Evolutionary conservation across 768 basidiomycete species (phyloP).

Genomic region (Tricholoma terreum): DNA sequence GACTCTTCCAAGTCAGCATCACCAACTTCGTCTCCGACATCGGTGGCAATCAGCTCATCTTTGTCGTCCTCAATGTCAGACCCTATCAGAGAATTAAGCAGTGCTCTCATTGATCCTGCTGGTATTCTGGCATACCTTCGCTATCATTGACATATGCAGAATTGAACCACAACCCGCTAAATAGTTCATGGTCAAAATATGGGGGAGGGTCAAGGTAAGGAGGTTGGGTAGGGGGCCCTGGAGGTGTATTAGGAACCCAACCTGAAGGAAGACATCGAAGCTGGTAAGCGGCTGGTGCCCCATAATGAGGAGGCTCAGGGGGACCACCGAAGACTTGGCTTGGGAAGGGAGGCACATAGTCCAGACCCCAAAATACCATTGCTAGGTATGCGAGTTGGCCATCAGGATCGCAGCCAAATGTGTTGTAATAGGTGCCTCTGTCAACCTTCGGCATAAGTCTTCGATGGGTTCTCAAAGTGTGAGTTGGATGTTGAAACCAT

Average conservation of each 20-base stretch:
- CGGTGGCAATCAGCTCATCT: too few species aligned
- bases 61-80: too few species aligned
- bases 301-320: background rate
- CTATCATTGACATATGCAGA: too few species aligned
- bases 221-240: background rate
- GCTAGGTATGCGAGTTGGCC: background rate
- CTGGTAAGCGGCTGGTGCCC: background rate
- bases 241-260: background rate
- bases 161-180: too few species aligned
- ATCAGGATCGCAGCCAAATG: background rate
- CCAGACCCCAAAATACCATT: background rate
- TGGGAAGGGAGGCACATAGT: background rate
- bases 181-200: background rate
- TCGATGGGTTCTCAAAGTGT: background rate
- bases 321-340: background rate
- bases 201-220: background rate
- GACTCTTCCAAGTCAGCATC: too few species aligned
- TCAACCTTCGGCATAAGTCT: background rate
- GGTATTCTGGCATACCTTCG: too few species aligned
- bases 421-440: background rate
- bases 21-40: too few species aligned
- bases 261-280: background rate
- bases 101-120: too few species aligned
- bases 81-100: too few species aligned
- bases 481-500: background rate